These are phyloP conservation scores for Neurospora terricola DNA, from an alignment of 495 filamentous ascomycete genomes.

Conservation along the genomic window DNA sequence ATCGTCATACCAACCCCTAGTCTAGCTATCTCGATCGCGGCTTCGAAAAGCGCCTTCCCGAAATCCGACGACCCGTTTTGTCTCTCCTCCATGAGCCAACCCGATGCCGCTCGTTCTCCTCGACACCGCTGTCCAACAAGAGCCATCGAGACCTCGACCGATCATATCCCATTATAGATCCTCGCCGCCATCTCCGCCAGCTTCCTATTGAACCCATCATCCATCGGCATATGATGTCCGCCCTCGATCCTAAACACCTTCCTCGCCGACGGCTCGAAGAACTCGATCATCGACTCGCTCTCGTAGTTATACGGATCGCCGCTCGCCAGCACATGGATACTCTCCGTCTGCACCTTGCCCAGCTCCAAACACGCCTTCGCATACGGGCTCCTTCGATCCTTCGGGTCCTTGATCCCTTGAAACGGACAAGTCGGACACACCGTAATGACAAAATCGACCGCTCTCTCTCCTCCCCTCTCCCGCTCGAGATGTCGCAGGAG, in stretches of 20 bases:
- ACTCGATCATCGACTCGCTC: conserved; percentile 16
- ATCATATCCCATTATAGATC: not conserved
- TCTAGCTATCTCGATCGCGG: fast-evolving
- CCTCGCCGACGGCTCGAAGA: conserved; percentile 10
- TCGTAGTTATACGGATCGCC: conserved; percentile 16
- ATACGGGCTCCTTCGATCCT: not conserved
- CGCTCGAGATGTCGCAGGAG: conserved; percentile 13
- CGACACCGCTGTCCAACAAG: too few relatives aligned
- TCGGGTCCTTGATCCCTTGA: not conserved
- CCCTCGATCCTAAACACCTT: conserved; percentile 13
- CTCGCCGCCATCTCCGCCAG: not conserved
- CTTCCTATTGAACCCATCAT: conserved; percentile 8
- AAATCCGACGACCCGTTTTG: not conserved
- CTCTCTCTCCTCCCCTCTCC: not conserved
- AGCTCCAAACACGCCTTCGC: conserved; percentile 1
- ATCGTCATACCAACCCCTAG: not conserved
- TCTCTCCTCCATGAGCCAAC: not conserved
- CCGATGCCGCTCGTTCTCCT: not conserved
- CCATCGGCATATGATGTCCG: conserved; percentile 18
- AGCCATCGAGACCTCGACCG: not conserved
- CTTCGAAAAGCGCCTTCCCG: not conserved
- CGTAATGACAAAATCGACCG: conserved; percentile 9
- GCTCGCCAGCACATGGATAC: conserved; percentile 17
- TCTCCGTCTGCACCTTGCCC: conserved; percentile 7
- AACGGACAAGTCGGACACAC: conserved; percentile 20